Evolutionary conservation across 1,284 basidiomycete genomes (phyloP).

Genomic region (Cutaneotrichosporon cutaneum): DNA sequence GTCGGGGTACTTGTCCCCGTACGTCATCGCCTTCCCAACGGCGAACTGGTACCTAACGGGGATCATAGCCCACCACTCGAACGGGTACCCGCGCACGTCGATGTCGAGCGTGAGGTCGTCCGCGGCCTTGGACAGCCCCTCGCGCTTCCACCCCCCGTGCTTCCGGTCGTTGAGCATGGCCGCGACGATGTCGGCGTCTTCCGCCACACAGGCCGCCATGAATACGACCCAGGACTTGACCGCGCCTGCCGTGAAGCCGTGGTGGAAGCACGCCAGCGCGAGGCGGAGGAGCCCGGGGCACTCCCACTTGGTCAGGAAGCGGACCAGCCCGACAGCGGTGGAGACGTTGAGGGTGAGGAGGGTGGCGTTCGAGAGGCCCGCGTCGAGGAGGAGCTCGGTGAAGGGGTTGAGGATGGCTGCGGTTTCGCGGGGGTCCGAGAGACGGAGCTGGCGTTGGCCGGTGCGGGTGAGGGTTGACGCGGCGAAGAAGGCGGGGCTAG

Average conservation of each 20-base stretch:
- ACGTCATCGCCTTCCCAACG: background rate
- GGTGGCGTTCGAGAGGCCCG: background rate
- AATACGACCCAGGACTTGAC: background rate
- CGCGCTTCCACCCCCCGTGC: background rate
- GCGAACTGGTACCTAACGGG: background rate
- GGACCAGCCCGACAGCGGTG: background rate
- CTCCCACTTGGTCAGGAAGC: background rate
- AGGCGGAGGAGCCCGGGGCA: background rate
- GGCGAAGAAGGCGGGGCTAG: background rate
- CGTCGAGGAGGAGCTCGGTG: background rate
- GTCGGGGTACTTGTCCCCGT: background rate
- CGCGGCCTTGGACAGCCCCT: background rate
- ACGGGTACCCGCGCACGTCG: background rate
- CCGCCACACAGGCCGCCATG: background rate
- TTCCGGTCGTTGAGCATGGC: background rate
- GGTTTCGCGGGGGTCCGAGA: background rate
- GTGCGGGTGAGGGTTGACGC: background rate
- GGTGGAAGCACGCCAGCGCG: background rate
- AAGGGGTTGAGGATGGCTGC: background rate
- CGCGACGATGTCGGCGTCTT: background rate
- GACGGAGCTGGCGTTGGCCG: background rate
- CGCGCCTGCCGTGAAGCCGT: background rate
- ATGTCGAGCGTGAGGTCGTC: background rate
- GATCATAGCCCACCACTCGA: background rate
- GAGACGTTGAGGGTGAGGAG: background rate